Evolutionary conservation across 176 grass and related monocot species (phyloP), one percentile per base, ranked within the genome.

Genomic region (Microstegium vimineum): DNA sequence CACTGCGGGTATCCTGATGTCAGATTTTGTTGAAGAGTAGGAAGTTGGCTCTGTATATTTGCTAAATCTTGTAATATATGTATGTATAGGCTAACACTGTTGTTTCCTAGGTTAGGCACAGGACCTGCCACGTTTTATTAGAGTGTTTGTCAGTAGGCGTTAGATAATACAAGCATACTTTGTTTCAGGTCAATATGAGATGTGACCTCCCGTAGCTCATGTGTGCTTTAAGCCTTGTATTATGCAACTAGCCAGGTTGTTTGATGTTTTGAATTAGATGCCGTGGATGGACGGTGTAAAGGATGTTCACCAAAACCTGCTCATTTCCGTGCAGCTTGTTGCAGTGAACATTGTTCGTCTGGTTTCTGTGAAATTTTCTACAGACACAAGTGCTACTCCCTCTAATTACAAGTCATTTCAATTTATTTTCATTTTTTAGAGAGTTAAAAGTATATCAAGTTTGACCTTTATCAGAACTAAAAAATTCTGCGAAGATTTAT

Each of bases 21-120:
- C 22, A 63, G 78, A 61, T 77, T 82, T 76, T 82, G 49, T 34
- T 42, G 52, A n/a, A 49, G 31, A 64, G 14, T 30, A 30, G 35
- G 31, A 73, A 11, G 26, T 49, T 30, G 67, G 47, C 36, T 30
- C 5, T 87, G 72, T 66, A 31, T 85, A 47, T 31, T 76, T 51
- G 15, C 12, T 71, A 51, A 37, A 62, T 73, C 42, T 73, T 86
- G 74, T 78, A 51, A 49, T 80, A 68, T 47, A 64, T 73, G 62
- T 42, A 41, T 69, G 46, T 80, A 72, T 38, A 77, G 64, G 52
- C 77, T 85, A 76, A 76, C 82, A 34, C 30, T 25, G 22, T 57
- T 75, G 32, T 71, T 69, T 26, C 43, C 2, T 85, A 90, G 84
- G 54, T 62, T 86, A 86, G 75, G 38, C 30, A 32, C 41, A 77